Percentiles rank a stretch among this genome's conserved stretches.
These are phyloP conservation scores for Ophiostoma ulmi DNA, from an alignment of 2,329 filamentous ascomycete genomes.

Conservation along the genomic window DNA sequence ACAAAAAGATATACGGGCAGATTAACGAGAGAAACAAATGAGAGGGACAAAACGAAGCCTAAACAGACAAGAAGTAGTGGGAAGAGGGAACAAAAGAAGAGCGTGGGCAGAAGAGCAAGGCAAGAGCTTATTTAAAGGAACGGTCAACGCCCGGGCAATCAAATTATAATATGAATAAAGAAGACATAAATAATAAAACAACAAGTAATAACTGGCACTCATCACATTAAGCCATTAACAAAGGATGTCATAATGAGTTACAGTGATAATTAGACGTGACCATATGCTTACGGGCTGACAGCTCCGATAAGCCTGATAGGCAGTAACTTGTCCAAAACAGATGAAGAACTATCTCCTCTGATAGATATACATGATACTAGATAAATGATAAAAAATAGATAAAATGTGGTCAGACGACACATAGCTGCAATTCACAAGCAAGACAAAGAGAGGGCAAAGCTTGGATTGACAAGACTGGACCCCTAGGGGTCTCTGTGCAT, in stretches of 20 bases:
- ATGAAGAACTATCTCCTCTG: not conserved
- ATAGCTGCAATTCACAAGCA: not conserved
- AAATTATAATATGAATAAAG: not conserved
- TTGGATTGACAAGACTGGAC: not conserved
- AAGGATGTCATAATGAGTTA: not conserved
- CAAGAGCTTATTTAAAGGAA: not conserved
- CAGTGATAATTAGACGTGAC: not conserved
- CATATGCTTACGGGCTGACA: not conserved
- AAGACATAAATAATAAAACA: not conserved
- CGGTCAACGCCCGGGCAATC: not conserved
- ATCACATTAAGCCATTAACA: not conserved
- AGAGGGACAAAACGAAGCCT: not conserved
- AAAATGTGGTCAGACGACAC: not conserved
- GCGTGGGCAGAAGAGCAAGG: not conserved
- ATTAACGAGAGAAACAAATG: not conserved
- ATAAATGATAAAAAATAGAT: not conserved
- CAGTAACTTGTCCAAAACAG: not conserved
- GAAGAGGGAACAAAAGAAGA: not conserved
- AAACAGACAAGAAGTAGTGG: not conserved
- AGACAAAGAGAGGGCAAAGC: not conserved
- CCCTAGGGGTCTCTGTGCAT: slow-evolving; percentile 1
- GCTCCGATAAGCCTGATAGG: slow-evolving; percentile 11
- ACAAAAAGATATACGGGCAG: not conserved
- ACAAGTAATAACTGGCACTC: not conserved
- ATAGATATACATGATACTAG: not conserved